Evolutionary conservation across 2,329 filamentous ascomycete genomes (phyloP).

Genomic region (Monilinia fructigena): DNA sequence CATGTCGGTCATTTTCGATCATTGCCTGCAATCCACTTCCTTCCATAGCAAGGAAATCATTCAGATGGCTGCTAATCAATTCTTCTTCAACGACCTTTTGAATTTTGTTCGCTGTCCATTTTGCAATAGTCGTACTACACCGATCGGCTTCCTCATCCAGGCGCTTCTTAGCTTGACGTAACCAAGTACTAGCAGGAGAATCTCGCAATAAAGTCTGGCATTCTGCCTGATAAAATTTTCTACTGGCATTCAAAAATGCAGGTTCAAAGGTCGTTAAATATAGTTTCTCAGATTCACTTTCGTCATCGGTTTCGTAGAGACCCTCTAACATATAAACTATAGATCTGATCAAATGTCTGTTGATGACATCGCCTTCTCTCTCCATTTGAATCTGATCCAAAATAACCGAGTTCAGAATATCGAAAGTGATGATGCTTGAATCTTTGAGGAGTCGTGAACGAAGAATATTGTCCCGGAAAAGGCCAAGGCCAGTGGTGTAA

Average conservation of each 20-base stretch:
- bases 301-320: constrained; percentile 77
- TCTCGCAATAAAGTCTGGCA: constrained; percentile 72
- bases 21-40: constrained; percentile 81
- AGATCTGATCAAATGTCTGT: constrained; percentile 76
- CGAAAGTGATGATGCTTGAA: constrained; percentile 56
- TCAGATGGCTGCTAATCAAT: constrained; percentile 73
- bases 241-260: constrained; percentile 69
- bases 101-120: constrained; percentile 70
- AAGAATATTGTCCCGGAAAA: constrained; percentile 86
- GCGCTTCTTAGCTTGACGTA: constrained; percentile 70
- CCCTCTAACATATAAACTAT: constrained; percentile 88
- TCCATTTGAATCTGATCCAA: constrained; percentile 93
- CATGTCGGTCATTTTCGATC: constrained; percentile 82
- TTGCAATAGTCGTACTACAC: constrained; percentile 77
- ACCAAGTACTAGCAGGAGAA: constrained; percentile 78
- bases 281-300: constrained; percentile 74
- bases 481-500: constrained; percentile 77
- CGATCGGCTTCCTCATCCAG: constrained; percentile 79
- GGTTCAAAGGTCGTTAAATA: constrained; percentile 84
- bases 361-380: constrained; percentile 82
- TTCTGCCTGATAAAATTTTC: constrained; percentile 72
- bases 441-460: constrained; percentile 53
- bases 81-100: constrained; percentile 75
- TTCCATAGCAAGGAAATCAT: constrained; percentile 81
- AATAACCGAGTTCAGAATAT: constrained; percentile 76